Conservation (phyloP, 1,284 basidiomycete species). For the Ceratobasidium sp. region DNA sequence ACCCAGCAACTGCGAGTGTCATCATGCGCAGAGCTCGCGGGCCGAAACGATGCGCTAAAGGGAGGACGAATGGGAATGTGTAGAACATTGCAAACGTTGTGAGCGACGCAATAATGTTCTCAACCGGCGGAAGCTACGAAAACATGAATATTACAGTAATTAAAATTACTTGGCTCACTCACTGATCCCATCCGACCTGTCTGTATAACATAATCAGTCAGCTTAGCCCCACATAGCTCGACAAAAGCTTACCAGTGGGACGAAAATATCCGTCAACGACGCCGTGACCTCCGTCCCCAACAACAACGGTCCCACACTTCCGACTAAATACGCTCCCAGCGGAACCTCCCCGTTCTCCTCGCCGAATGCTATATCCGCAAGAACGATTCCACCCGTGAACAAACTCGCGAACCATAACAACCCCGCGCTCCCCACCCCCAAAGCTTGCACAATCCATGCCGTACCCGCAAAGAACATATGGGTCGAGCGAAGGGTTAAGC, state of each 20-base stretch:
- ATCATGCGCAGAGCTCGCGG: slow-evolving; percentile 59
- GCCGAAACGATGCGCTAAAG: slow-evolving; percentile 82
- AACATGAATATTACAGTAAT: not conserved
- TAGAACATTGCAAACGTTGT: slow-evolving; percentile 71
- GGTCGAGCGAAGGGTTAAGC: slow-evolving; percentile 28
- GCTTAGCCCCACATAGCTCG: not conserved
- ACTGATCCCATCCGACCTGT: slow-evolving; percentile 76
- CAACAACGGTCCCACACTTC: slow-evolving; percentile 69
- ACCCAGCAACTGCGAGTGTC: slow-evolving; percentile 59
- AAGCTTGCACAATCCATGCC: slow-evolving; percentile 45
- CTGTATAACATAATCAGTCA: slow-evolving; percentile 53
- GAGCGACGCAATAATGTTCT: slow-evolving; percentile 88
- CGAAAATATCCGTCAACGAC: slow-evolving; percentile 87
- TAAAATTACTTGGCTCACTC: slow-evolving; percentile 9
- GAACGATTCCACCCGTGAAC: slow-evolving; percentile 42
- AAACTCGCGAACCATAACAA: slow-evolving; percentile 45
- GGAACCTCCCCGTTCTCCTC: slow-evolving; percentile 56
- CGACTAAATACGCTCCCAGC: slow-evolving; percentile 74
- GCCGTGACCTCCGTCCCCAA: slow-evolving; percentile 76
- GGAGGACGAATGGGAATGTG: slow-evolving; percentile 69
- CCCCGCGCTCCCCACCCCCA: slow-evolving; percentile 44
- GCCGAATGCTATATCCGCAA: slow-evolving; percentile 56
- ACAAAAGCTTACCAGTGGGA: slow-evolving; percentile 77
- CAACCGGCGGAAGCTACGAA: slow-evolving; percentile 73
- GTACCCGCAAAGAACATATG: slow-evolving; percentile 46